Conservation (phyloP, 1,284 basidiomycete species). For the Agroathelia rolfsii region DNA sequence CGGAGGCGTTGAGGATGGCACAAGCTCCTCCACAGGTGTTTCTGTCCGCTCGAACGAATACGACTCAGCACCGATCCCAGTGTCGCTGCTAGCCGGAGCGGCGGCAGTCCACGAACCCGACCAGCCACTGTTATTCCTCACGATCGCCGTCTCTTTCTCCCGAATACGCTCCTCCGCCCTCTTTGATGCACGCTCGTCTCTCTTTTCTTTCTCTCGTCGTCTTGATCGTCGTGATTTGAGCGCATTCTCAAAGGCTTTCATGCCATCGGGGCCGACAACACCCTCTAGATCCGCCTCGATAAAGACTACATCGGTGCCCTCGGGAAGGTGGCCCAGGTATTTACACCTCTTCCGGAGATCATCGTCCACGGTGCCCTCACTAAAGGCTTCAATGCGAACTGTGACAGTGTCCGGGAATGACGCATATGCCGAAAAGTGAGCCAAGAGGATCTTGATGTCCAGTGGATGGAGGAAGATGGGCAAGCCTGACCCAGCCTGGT, state of each 20-base stretch:
- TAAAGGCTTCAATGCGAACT: conserved; percentile 69
- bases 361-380: conserved; percentile 78
- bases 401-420: conserved; percentile 79
- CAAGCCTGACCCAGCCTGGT: conserved; percentile 88
- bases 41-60: not conserved
- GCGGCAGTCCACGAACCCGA: conserved; percentile 6
- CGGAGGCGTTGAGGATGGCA: conserved; percentile 15
- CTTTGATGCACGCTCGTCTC: conserved; percentile 74
- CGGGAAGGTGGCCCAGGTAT: conserved; percentile 88
- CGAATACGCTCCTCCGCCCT: conserved; percentile 75
- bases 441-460: conserved; percentile 87
- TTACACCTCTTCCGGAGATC: conserved; percentile 91
- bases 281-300: conserved; percentile 78
- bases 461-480: conserved; percentile 92
- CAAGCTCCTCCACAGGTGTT: conserved; percentile 17
- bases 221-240: conserved; percentile 68
- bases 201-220: conserved; percentile 67
- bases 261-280: conserved; percentile 63
- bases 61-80: not conserved
- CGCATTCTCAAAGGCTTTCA: conserved; percentile 74
- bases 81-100: conserved; percentile 14
- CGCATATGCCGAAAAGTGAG: conserved; percentile 76
- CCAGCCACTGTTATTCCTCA: conserved; percentile 12
- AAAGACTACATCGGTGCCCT: conserved; percentile 90
- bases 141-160: conserved; percentile 36